A percentile compares a stretch with the other conserved stretches of the same genome.
Evolutionary conservation across 495 filamentous ascomycete species (phyloP).

Genomic region (Articulospora tetracladia): DNA sequence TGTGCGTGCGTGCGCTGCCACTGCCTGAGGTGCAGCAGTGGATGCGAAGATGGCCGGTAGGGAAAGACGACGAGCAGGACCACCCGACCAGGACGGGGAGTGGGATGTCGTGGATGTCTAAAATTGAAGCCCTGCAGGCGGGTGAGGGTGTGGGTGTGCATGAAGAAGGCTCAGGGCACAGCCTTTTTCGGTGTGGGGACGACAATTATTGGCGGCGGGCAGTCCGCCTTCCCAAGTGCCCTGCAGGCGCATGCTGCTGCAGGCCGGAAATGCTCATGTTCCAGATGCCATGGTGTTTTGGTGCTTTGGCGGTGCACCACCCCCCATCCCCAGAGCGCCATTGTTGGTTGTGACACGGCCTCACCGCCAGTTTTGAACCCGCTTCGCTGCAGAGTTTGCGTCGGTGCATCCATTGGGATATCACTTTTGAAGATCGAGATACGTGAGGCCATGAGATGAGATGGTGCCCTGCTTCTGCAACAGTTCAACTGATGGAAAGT

Average conservation of each 20-base stretch:
- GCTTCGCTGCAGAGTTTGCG: not conserved
- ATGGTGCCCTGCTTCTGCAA: not conserved
- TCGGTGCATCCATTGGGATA: not conserved
- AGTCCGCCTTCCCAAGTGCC: not conserved
- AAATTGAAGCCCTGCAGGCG: not conserved
- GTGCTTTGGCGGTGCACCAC: not conserved
- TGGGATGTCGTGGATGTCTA: not conserved
- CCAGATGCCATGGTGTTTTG: too few relatives aligned
- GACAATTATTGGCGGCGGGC: not conserved
- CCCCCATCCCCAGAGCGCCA: not conserved
- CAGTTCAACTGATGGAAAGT: too few relatives aligned
- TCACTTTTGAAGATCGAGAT: not conserved
- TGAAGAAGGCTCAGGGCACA: not conserved
- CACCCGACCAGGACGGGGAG: not conserved
- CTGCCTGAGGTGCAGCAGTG: too few relatives aligned
- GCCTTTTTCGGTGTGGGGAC: not conserved
- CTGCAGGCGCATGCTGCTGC: not conserved
- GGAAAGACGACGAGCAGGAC: not conserved
- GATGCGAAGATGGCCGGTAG: not conserved
- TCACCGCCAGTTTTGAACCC: slow-evolving; percentile 2
- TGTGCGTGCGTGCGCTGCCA: not conserved
- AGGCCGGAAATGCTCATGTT: not conserved
- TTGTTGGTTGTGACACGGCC: slow-evolving; percentile 2
- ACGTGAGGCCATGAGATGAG: not conserved
- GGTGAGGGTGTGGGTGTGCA: too few relatives aligned